Conservation (phyloP, 805 yeast species). For the Hanseniaspora clermontiae region DNA sequence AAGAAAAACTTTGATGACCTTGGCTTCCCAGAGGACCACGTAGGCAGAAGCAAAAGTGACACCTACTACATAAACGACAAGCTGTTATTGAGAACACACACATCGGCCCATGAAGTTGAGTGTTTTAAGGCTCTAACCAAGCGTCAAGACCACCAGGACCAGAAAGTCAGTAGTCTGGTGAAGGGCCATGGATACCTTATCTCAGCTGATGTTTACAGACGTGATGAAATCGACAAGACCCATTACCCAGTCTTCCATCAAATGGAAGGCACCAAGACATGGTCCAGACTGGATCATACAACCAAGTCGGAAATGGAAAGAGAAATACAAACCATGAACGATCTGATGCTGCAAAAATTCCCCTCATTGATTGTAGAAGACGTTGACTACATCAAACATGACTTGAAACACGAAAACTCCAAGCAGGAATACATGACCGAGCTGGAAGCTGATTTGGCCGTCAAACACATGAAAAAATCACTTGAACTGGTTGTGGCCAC, state of each 20-base stretch:
- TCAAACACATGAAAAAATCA: constrained; percentile 72
- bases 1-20: constrained; percentile 81
- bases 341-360: constrained; percentile 37
- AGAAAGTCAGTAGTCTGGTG: not conserved
- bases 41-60: constrained; percentile 84
- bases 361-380: constrained; percentile 57
- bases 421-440: constrained; percentile 67
- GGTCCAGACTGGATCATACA: constrained; percentile 44
- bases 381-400: constrained; percentile 32
- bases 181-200: constrained; percentile 72
- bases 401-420: constrained; percentile 43
- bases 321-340: constrained; percentile 46
- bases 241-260: constrained; percentile 97
- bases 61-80: constrained; percentile 77
- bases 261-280: constrained; percentile 87
- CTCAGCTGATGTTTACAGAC: constrained; percentile 88
- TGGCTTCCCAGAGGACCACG: constrained; percentile 85
- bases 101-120: constrained; percentile 90
- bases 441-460: constrained; percentile 53
- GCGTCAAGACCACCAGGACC: not conserved
- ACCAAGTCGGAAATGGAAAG: constrained; percentile 15
- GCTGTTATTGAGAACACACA: constrained; percentile 74
- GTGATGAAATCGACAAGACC: constrained; percentile 89
- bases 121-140: constrained; percentile 47
- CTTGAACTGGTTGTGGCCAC: constrained; percentile 71